These are phyloP conservation scores for Tetrahymena elliotti DNA, from an alignment of 73 alveolate species.

Conservation along the genomic window DNA sequence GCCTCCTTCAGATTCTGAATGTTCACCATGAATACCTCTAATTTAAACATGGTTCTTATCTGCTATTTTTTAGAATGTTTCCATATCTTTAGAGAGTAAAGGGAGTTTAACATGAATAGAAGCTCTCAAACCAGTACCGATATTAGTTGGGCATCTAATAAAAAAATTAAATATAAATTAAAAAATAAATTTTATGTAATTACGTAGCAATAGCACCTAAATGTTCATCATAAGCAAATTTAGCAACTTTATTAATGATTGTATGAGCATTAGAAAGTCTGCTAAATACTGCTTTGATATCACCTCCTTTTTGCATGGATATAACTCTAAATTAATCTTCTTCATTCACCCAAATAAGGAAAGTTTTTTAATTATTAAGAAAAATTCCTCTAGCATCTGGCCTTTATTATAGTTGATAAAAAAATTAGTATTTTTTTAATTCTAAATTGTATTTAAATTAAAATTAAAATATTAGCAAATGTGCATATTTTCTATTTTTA, in stretches of 20 bases:
- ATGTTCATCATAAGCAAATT: constrained; percentile 8
- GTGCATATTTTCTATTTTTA: too few species aligned
- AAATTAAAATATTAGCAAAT: too few species aligned
- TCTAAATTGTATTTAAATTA: too few species aligned
- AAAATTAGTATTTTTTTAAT: too few species aligned
- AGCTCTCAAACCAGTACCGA: constrained; percentile 22
- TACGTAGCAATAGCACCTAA: constrained; percentile 4
- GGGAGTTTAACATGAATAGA: constrained; percentile 19
- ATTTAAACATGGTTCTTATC: constrained; percentile 20
- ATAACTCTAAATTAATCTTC: constrained; percentile 40
- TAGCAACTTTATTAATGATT: background rate
- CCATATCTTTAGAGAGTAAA: constrained; percentile 1
- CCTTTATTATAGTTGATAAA: too few species aligned
- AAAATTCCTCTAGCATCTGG: constrained; percentile 45
- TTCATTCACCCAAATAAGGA: constrained; percentile 46
- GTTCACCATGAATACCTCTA: constrained; percentile 39
- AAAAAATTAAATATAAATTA: background rate
- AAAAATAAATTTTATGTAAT: background rate
- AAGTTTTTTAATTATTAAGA: constrained; percentile 17
- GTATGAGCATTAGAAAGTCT: background rate
- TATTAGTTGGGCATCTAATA: constrained; percentile 14
- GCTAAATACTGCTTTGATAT: background rate
- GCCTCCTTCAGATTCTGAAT: constrained; percentile 16
- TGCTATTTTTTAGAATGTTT: constrained; percentile 1
- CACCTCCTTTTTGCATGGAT: constrained; percentile 9